Base-by-base conservation (phyloP, 805 yeast genomes). In the Kodamaea kakaduensis region DNA sequence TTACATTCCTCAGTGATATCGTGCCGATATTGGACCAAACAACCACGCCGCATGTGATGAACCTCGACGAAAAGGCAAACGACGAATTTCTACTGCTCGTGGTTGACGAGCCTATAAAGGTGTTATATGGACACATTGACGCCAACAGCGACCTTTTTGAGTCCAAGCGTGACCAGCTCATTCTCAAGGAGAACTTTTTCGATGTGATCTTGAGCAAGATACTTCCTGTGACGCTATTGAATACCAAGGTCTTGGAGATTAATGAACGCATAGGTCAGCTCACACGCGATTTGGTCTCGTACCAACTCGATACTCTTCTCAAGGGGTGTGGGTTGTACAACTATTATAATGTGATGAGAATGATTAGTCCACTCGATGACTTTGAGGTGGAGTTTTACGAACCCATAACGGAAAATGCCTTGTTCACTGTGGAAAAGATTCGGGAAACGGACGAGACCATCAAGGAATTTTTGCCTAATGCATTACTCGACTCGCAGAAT, bases 351-450 rank as follows among this genome's bases (percentile, higher is more conserved):
- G 56, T 83, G 32, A 64, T 81, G 39, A 79, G 80, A 48, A 78
- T 83, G 82, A 79, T 84, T n/a, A 78, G 75, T 54, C 81, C 84
- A 9, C 56, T 81, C 13, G 69, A 61, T 15, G 84, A 77, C 34
- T 74, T 75, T 42, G 80, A 82, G 35, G 76, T 75, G 19, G 70
- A 76, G 15, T 68, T 82, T 50, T 84, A 84, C 53, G 64, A 76
- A 38, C 82, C 89, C 1, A 69, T 81, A 12, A 57, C 59, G 3
- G 88, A 82, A 44, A 81, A 81, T 51, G 72, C 74, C 44, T 48
- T 77, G 9, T 78, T 77, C 56, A 64, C 65, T 17, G 46, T 59
- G 17, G 70, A 69, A 24, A 58, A 64, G 6, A 58, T 82, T 16
- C 51, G 54, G 14, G 56, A 55, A 1, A 71, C 75, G 3, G 71